Base-by-base conservation (phyloP, 192 early-diverging fungal species). In the Dissophora globulifera region DNA sequence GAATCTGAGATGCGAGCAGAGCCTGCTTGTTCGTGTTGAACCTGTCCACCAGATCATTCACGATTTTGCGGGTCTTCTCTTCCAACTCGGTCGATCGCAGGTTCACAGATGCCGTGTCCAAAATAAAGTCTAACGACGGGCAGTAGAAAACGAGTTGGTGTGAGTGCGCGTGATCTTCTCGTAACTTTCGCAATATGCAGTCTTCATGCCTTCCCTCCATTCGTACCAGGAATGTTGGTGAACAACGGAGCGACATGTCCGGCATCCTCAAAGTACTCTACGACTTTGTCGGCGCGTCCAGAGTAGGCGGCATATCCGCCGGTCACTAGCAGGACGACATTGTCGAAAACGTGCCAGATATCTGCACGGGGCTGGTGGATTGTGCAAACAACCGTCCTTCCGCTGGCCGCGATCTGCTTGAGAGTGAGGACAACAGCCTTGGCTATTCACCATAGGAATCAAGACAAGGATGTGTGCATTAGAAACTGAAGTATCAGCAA, bases 351-450 rank as follows among this genome's bases (percentile, higher is more conserved):
- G 19, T 83, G 82, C 80, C 88, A 95, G 45, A 93, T 86, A 49
- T 92, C 88, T 2, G 89, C 89, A 48, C 86, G 85, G 30, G 95
- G 95, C 81, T 95, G 94, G 68, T 96, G 95, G 58, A 97, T 93
- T 9, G 92, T 94, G 78, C 91, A 89, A 20, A 96, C 81, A 23
- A 94, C 84, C 8, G 78, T 92, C 88, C 72, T 59, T 47, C 72
- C 72, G 11, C 72, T 76, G 5, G 63, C 64, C 9, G 72, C 72
- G 29, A 76, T 76, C 51, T 57, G 55, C 41, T 76, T 76, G 1
- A 76, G 52, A 0, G 72, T 76, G 12, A 76, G 52, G 4, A 76
- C 72, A 6, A 76, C 63, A 11, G 72, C 63, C 40, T 76, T 76
- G 23, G 72, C 72, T 70, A 31, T 46, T 17, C 26, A 16, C 26